These are phyloP conservation scores for Pseudogymnoascus sp. DNA, from an alignment of 2,329 filamentous ascomycete species.

Conservation along the genomic window DNA sequence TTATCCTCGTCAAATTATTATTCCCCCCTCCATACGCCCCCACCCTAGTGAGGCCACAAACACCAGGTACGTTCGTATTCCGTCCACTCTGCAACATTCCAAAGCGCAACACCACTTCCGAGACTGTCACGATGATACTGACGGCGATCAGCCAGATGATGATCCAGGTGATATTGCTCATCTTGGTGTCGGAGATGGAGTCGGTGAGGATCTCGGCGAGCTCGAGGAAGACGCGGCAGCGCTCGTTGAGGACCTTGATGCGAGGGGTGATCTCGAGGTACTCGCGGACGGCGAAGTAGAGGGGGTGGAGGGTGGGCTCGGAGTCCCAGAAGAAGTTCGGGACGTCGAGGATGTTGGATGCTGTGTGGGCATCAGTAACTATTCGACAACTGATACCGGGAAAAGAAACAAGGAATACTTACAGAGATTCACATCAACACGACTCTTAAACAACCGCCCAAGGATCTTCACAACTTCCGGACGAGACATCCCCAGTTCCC, in stretches of 20 bases:
- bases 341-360: conserved; percentile 90
- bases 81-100: conserved; percentile 49
- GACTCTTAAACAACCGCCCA: conserved; percentile 81
- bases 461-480: conserved; percentile 89
- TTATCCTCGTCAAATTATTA: conserved; percentile 21
- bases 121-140: conserved; percentile 82
- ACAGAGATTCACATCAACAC: conserved; percentile 97
- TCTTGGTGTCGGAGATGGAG: conserved; percentile 85
- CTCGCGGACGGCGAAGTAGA: conserved; percentile 89
- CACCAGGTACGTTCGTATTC: conserved; percentile 8
- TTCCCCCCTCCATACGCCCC: neutral
- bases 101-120: conserved; percentile 82
- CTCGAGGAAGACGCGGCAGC: conserved; percentile 92
- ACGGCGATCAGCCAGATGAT: conserved; percentile 89
- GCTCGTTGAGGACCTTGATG: conserved; percentile 93
- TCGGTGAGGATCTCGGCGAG: conserved; percentile 91
- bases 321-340: conserved; percentile 99
- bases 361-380: conserved; percentile 35
- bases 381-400: too few species aligned
- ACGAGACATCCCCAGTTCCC: conserved; percentile 81
- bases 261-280: conserved; percentile 96
- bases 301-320: conserved; percentile 86
- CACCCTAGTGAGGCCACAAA: neutral
- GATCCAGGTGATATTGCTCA: conserved; percentile 96
- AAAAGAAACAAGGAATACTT: too few species aligned